Base-by-base conservation (phyloP, 202 grass and related monocot species). In the Alloteropsis angusta region DNA sequence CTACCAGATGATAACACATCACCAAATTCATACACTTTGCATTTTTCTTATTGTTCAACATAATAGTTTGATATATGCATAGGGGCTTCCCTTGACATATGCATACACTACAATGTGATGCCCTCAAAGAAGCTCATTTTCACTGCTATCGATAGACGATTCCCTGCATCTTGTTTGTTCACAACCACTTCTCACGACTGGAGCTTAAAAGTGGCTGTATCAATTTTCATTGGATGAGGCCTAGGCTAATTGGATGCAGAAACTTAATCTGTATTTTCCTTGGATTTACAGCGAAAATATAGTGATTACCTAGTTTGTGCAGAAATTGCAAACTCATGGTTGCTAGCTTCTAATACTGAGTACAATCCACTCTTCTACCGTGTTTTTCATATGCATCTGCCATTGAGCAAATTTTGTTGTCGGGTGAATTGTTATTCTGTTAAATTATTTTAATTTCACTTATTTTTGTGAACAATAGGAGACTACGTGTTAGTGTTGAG, bases 401-500 rank as follows among this genome's bases (percentile, higher is more conserved):
- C 25, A 45, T 75, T 45, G 9, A 67, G 48, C 45, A 30, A 30
- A 30, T 30, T 1, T 60, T 68, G 22, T 55, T 64, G 43, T 45
- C 18, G 7, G 48, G 9, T 84, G 42, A 62, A 65, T 62, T 80
- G 48, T 76, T 8, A 41, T 3, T 13, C 19, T 52, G 58, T 63
- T 69, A 56, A 45, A 58, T 82, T 84, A 35, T 75, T 49, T 73
- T 75, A 34, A 19, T 87, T 84, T 76, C 25, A 56, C 55, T 72
- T 80, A 17, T 60, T 66, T 72, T 44, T 17, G 34, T 52, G 55
- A 58, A 65, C 56, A 57, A 76, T 60, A 98, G 92, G 89, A 95
- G 87, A 76, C 62, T 98, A 67, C 84, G 96, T 75, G 82, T 98
- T 52, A 98, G 96, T 87, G 89, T 98, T 80, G 96, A 98, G 87